phyloP scores from a whole-genome alignment of 345 rosid genomes.

The Pistacia atlantica region DNA sequence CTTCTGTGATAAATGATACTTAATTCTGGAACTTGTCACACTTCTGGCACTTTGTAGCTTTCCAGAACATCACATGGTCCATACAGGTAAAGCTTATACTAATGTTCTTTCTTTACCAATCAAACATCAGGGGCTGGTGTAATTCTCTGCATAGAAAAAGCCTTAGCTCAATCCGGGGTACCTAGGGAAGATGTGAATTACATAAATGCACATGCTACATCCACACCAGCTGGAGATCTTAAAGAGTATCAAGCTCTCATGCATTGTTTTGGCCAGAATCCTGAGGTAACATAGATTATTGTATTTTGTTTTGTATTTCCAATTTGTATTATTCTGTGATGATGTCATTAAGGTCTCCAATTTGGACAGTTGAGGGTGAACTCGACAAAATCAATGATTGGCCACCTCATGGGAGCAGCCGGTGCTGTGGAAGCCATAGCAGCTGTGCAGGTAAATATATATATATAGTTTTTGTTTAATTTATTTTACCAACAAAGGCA shows the following conservation, averaged over 20 bases:
- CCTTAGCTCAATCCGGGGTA: constrained; percentile 72
- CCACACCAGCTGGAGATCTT: constrained; percentile 86
- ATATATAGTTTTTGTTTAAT: neutral
- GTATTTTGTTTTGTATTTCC: neutral
- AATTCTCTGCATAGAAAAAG: constrained; percentile 85
- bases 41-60: neutral
- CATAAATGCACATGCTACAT: constrained; percentile 95
- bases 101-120: constrained; percentile 1
- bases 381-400: constrained; percentile 94
- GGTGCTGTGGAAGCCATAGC: constrained; percentile 96
- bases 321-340: constrained; percentile 15
- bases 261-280: constrained; percentile 80
- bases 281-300: constrained; percentile 47
- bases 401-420: constrained; percentile 92
- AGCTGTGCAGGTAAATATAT: constrained; percentile 63
- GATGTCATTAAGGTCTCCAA: constrained; percentile 19
- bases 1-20: neutral
- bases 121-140: constrained; percentile 67
- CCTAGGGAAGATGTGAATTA: constrained; percentile 74
- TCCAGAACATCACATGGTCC: neutral
- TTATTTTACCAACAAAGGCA: neutral
- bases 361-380: constrained; percentile 69
- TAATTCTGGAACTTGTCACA: neutral
- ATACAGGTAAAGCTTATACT: constrained; percentile 12
- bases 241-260: constrained; percentile 80